Evolutionary conservation across 2,329 filamentous ascomycete genomes (phyloP), one percentile per base, ranked within the genome.

Genomic region (Verticillium nubilum): DNA sequence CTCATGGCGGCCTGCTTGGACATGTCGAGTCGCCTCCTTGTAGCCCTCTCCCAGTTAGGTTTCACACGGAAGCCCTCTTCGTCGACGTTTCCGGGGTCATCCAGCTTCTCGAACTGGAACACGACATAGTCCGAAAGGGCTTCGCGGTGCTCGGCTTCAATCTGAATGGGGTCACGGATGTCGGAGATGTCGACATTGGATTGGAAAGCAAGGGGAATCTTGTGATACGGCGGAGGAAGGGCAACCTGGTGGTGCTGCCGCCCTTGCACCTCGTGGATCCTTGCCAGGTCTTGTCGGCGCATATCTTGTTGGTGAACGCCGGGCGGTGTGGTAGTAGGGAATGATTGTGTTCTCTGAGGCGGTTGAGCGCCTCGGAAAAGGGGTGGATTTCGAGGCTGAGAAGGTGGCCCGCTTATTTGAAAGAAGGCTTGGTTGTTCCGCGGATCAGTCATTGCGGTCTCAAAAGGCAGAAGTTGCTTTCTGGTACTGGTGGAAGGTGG

Each of bases 11-110:
- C 75, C n/a, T 67, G 63, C 29, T 76, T 74, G 7, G 74, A 70
- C 55, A 77, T 71, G 31, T 71, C 71, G n/a, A 76, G 70, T 29
- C 70, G 68, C 2, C 65, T 68, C 10, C 68, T 67, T 2, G 67
- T 62, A 9, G 73, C 75, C 19, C 67, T 70, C 3, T 75, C 72
- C 80, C 80, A 83, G 9, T 70, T 75, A 3, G 74, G 67, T 52
- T 62, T 65, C 29, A 67, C 50, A 2, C 64, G 66, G 13, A 67
- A 66, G 3, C 77, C 76, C 9, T 76, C 68, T 6, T 73, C 67
- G 60, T 77, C 74, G 47, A 74, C 67, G 17, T 67, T 67, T n/a
- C 70, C 66, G 13, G 67, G 63, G 47, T 67, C 68, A 12, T 64
- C 56, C 23, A 69, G 62, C 67, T 75, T 80, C 60, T 80, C 74